Evolutionary conservation across 768 basidiomycete genomes (phyloP).

Genomic region (Trametes cingulata): DNA sequence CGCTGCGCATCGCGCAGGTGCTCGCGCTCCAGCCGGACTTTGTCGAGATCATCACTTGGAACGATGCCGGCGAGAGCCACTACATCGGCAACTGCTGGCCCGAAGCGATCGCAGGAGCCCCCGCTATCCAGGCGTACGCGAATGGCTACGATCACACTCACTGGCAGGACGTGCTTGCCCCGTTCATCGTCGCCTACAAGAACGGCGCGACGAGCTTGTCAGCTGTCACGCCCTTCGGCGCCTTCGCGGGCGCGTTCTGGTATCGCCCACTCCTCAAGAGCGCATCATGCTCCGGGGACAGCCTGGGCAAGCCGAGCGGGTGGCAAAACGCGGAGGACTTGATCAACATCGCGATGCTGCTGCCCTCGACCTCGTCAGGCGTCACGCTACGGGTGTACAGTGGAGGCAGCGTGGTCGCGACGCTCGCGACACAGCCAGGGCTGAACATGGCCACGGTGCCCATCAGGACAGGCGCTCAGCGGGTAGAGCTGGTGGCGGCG

Average conservation of each 20-base stretch:
- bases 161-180: conserved; percentile 33
- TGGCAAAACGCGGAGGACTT: conserved; percentile 9
- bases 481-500: conserved; percentile 1
- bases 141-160: conserved; percentile 39
- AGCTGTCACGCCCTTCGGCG: conserved; percentile 8
- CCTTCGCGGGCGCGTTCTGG: conserved; percentile 35
- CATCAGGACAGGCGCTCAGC: conserved; percentile 7
- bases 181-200: conserved; percentile 26
- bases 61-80: conserved; percentile 74
- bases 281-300: conserved; percentile 24
- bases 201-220: conserved; percentile 24
- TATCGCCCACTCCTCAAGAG: conserved; percentile 33
- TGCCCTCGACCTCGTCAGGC: conserved; percentile 1
- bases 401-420: conserved; percentile 1
- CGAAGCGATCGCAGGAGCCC: conserved; percentile 52
- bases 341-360: conserved; percentile 11
- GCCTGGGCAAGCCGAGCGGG: conserved; percentile 8
- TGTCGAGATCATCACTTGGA: conserved; percentile 71
- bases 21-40: conserved; percentile 56
- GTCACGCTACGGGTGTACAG: conserved; percentile 4
- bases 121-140: conserved; percentile 40
- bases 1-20: conserved; percentile 54
- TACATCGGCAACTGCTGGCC: conserved; percentile 53
- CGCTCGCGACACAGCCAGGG: conserved; percentile 2
- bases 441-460: conserved; percentile 4